Base-by-base conservation (phyloP, 2,329 filamentous ascomycete species). In the Arthrobotrys sphaeroides region DNA sequence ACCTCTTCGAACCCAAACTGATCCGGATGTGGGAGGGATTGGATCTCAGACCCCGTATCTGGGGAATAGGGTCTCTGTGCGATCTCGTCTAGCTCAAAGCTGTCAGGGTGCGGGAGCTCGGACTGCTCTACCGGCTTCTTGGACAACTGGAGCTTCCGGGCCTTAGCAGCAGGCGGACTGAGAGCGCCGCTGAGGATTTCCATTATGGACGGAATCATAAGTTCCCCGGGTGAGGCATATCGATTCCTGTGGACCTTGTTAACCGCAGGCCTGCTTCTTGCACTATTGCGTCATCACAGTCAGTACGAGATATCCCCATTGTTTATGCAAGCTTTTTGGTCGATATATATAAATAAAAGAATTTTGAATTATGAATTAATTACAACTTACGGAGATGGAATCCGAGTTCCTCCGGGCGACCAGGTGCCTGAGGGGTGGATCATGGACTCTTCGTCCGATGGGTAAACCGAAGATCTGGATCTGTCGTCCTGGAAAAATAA, bases 401-500 rank as follows among this genome's bases (percentile, higher is more conserved):
- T 22, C 10, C 45, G 36, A 22, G 31, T 18, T 3, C 31, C 20
- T 47, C 22, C 2, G 38, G 62, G 60, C 7, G 69, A 55, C 33
- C 33, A 59, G n/a, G 33, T 13, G 6, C 45, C 51, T 6, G 53
- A 47, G 28, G 31, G 28, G 45, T 55, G 47, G 33, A 33, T 13
- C 61, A 67, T 67, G 7, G 69, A 67, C 22, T 60, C 62, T 66
- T 74, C 69, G 40, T 67, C 45, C 6, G 69, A 74, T 10, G 61
- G 61, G 22, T 74, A 74, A 62, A 74, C 31, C 26, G 69, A 74
- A n/a, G 49, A 55, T 20, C 31, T 16, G 20, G 69, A 74, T 60
- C 69, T 42, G 43, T 66, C 42, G 12, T 73, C 69, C 53, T 73
- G 69, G 31, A 73, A 73, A 31, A 65, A 73, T 18, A 61, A 20